Conservation (phyloP, 179 eudicot genomes). For the Silene noctiflora region DNA sequence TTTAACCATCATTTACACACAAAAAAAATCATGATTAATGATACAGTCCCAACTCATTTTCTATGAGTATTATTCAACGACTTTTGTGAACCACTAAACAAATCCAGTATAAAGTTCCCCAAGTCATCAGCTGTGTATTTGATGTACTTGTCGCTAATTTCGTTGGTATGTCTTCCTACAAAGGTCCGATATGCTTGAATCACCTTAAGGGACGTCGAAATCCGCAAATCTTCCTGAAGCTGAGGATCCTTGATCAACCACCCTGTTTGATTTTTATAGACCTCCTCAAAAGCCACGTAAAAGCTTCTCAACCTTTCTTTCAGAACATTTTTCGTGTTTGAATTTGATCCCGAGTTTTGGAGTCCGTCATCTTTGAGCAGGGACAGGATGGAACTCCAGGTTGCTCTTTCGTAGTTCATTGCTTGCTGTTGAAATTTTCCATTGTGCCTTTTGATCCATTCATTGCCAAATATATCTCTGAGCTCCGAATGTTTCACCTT, state of each 20-base stretch:
- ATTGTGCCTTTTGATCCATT: slow-evolving; percentile 52
- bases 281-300: slow-evolving; percentile 54
- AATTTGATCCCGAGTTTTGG: slow-evolving; percentile 27
- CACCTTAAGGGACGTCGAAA: slow-evolving; percentile 48
- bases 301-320: slow-evolving; percentile 54
- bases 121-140: slow-evolving; percentile 68
- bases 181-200: slow-evolving; percentile 63
- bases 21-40: no score
- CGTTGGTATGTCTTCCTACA: slow-evolving; percentile 25
- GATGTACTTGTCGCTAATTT: slow-evolving; percentile 49
- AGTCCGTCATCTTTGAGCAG: slow-evolving; percentile 46
- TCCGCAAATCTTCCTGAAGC: slow-evolving; percentile 60
- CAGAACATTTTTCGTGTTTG: slow-evolving; percentile 30
- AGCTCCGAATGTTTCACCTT: slow-evolving; percentile 55
- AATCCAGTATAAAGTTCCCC: slow-evolving; percentile 47
- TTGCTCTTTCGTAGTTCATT: slow-evolving; percentile 48
- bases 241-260: slow-evolving; percentile 59
- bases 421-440: slow-evolving; percentile 55
- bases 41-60: slow-evolving; percentile 20
- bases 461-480: slow-evolving; percentile 42
- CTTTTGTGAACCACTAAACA: slow-evolving; percentile 57
- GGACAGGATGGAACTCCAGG: slow-evolving; percentile 56
- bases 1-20: slow-evolving; percentile 11
- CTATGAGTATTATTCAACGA: slow-evolving; percentile 24
- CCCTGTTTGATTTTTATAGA: slow-evolving; percentile 52